A percentile compares a stretch with the other conserved stretches of the same genome.
These are phyloP conservation scores for Earliella scabrosa DNA, from an alignment of 1,284 basidiomycete genomes.

Conservation along the genomic window DNA sequence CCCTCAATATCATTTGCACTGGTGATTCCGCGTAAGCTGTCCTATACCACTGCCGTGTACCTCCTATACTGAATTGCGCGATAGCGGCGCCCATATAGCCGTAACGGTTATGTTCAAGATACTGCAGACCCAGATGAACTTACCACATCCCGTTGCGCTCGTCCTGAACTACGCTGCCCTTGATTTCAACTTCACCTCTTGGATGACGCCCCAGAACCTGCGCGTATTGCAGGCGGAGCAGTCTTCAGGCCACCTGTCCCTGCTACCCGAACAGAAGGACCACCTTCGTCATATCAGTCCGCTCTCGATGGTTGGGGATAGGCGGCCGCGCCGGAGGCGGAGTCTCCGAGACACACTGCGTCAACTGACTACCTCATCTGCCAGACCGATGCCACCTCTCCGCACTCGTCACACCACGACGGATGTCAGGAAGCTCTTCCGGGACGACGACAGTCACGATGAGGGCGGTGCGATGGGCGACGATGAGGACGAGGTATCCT, in stretches of 20 bases:
- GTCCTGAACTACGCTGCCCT: slow-evolving; percentile 84
- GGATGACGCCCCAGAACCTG: slow-evolving; percentile 93
- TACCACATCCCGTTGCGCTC: slow-evolving; percentile 76
- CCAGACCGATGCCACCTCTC: slow-evolving; percentile 25
- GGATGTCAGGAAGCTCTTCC: slow-evolving; percentile 3
- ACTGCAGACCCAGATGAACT: slow-evolving; percentile 65
- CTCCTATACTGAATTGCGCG: slow-evolving; percentile 6
- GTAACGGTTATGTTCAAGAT: slow-evolving; percentile 85
- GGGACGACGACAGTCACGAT: slow-evolving; percentile 12
- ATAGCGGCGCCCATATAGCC: slow-evolving; percentile 84
- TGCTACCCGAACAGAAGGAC: slow-evolving; percentile 83
- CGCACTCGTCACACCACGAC: slow-evolving; percentile 23
- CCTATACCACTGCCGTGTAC: slow-evolving; percentile 8
- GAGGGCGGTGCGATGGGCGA: slow-evolving; percentile 48
- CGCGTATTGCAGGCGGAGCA: slow-evolving; percentile 83
- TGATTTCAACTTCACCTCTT: slow-evolving; percentile 97
- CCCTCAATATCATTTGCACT: slow-evolving; percentile 76
- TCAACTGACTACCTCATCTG: slow-evolving; percentile 28
- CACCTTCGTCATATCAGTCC: slow-evolving; percentile 88
- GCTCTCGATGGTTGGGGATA: slow-evolving; percentile 84
- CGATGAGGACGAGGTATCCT: slow-evolving; percentile 49
- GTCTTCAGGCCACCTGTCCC: slow-evolving; percentile 73
- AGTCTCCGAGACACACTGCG: slow-evolving; percentile 59
- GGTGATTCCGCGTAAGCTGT: slow-evolving; percentile 89
- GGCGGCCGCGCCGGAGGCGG: slow-evolving; percentile 42